These are phyloP conservation scores for Phycomyces nitens DNA, from an alignment of 192 early-diverging fungal genomes.

Conservation along the genomic window DNA sequence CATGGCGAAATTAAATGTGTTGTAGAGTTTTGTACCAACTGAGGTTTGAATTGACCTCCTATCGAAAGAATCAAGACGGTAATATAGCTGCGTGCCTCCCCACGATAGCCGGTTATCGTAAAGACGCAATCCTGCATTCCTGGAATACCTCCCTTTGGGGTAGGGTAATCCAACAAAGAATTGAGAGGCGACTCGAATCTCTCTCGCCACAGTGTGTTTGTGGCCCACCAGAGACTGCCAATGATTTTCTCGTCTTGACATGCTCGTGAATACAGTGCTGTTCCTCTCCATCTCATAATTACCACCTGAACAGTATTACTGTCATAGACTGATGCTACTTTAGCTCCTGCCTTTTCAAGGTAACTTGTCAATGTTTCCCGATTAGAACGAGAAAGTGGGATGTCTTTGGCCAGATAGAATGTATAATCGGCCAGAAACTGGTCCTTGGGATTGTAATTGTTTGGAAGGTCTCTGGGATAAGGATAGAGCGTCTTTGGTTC, in stretches of 20 bases:
- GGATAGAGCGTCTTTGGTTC: not conserved
- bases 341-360: constrained; percentile 20
- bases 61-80: constrained; percentile 53
- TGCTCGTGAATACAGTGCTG: constrained; percentile 16
- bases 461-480: not conserved
- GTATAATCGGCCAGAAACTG: not conserved
- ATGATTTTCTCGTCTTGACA: constrained; percentile 42
- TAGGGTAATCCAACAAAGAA: constrained; percentile 53
- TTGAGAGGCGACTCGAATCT: constrained; percentile 39
- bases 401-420: not conserved
- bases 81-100: constrained; percentile 62
- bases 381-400: not conserved
- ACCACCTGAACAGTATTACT: constrained; percentile 1
- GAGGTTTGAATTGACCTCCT: constrained; percentile 63
- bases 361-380: not conserved
- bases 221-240: constrained; percentile 50
- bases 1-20: constrained; percentile 75
- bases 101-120: constrained; percentile 67
- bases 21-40: constrained; percentile 54
- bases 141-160: constrained; percentile 40
- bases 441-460: not conserved
- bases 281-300: constrained; percentile 7
- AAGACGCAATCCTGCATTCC: constrained; percentile 46
- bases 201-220: constrained; percentile 39
- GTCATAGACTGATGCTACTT: not conserved